Percentiles rank a stretch among this genome's conserved stretches.
Conservation (phyloP, 2,329 filamentous ascomycete species). For the Cercospora brassicicola region DNA sequence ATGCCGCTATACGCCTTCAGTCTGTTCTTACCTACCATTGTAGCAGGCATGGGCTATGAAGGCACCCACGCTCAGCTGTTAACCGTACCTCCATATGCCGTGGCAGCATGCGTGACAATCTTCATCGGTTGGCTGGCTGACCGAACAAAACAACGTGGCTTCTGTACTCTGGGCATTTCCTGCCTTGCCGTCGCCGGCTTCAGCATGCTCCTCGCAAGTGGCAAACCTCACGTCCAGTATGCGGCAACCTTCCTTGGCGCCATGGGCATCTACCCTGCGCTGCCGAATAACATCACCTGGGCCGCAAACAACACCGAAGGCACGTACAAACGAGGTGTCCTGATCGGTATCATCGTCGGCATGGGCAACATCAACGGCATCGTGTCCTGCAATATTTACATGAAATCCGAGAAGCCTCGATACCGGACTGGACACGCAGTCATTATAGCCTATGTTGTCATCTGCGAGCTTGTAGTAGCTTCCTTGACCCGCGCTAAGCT, state of each 20-base stretch:
- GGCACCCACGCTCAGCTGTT: slow-evolving; percentile 43
- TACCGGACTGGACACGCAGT: slow-evolving; percentile 65
- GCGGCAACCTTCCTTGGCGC: slow-evolving; percentile 21
- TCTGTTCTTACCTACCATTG: slow-evolving; percentile 67
- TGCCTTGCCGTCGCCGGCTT: slow-evolving; percentile 76
- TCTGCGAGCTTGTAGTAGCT: slow-evolving; percentile 62
- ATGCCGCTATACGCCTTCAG: slow-evolving; percentile 35
- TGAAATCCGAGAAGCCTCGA: slow-evolving; percentile 25
- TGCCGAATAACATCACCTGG: slow-evolving; percentile 86
- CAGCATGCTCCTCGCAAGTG: slow-evolving; percentile 69
- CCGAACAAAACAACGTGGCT: slow-evolving; percentile 66
- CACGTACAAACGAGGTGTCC: slow-evolving; percentile 85
- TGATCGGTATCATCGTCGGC: slow-evolving; percentile 77
- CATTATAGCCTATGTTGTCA: slow-evolving; percentile 71
- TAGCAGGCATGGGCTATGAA: slow-evolving; percentile 54
- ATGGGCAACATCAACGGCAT: slow-evolving; percentile 89
- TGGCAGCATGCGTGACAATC: slow-evolving; percentile 68
- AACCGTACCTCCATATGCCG: slow-evolving; percentile 72
- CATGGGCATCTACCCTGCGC: slow-evolving; percentile 34
- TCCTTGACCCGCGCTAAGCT: slow-evolving; percentile 62
- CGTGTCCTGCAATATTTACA: slow-evolving; percentile 78
- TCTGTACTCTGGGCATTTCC: slow-evolving; percentile 75
- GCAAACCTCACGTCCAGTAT: slow-evolving; percentile 62
- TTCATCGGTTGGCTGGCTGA: slow-evolving; percentile 73
- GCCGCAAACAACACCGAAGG: slow-evolving; percentile 83